These are phyloP conservation scores for Phytophthora quininea DNA, from an alignment of 352 stramenopile genomes.

Conservation along the genomic window DNA sequence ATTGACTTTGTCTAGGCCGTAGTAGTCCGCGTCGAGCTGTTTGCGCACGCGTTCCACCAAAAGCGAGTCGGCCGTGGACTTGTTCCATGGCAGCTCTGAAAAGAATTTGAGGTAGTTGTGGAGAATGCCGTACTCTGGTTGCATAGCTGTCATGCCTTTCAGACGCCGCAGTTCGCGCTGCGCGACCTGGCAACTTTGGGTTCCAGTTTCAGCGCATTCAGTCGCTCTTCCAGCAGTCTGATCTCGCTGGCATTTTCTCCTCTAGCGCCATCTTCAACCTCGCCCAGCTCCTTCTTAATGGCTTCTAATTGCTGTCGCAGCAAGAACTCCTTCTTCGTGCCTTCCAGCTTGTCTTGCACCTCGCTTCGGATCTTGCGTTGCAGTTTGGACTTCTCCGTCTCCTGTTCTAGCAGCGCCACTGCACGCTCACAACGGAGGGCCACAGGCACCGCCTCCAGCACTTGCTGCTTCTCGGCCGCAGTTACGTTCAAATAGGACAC, in stretches of 20 bases:
- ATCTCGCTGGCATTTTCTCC: slow-evolving; percentile 49
- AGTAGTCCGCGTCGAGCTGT: slow-evolving; percentile 80
- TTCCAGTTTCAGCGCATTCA: slow-evolving; percentile 57
- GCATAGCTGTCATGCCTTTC: slow-evolving; percentile 73
- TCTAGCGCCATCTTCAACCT: slow-evolving; percentile 44
- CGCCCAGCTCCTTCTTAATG: slow-evolving; percentile 99
- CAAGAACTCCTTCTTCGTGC: slow-evolving; percentile 91
- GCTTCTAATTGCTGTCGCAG: slow-evolving; percentile 98
- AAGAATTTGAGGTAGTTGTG: slow-evolving; percentile 88
- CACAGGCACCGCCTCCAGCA: slow-evolving; percentile 59
- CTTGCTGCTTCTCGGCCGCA: slow-evolving; percentile 58
- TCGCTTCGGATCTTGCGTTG: slow-evolving; percentile 77
- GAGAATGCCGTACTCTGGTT: slow-evolving; percentile 82
- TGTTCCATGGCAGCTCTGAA: slow-evolving; percentile 71
- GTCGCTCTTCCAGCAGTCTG: slow-evolving; percentile 63
- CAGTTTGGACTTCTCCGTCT: slow-evolving; percentile 66
- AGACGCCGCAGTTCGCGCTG: slow-evolving; percentile 69
- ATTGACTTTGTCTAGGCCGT: slow-evolving; percentile 85
- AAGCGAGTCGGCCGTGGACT: slow-evolving; percentile 59
- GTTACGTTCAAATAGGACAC: slow-evolving; percentile 71
- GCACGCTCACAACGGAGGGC: slow-evolving; percentile 50
- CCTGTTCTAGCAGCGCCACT: slow-evolving; percentile 52
- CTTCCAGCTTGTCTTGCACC: slow-evolving; percentile 74
- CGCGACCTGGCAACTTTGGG: slow-evolving; percentile 58
- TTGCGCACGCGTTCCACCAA: slow-evolving; percentile 58